Evolutionary conservation across 768 basidiomycete species (phyloP), one percentile per base, ranked within the genome.

Genomic region (Tulasnella sp.): DNA sequence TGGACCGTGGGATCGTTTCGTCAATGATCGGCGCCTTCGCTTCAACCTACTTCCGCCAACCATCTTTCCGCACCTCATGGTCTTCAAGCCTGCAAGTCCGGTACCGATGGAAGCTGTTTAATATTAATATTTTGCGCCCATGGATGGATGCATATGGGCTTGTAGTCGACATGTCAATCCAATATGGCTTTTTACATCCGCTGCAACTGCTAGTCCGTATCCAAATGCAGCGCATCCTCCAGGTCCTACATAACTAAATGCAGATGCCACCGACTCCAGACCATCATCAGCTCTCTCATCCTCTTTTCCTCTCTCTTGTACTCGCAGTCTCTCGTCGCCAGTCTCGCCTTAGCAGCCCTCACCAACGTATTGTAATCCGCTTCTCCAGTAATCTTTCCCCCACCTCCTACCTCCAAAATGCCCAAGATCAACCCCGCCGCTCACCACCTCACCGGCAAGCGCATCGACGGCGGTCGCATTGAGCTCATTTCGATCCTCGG

Each of bases 401-500:
- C 69, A 12, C 69, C 36, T 25, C 42, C 36, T 52, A 34, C 68
- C 22, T 19, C 6, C 17, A 75, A 67, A 31, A 75, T 71, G 76
- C 76, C 75, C 38, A 76, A 76, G 71, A 40, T 76, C 36, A 70
- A 54, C n/a, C 74, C 69, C 8, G 49, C 72, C 74, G 74, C 77
- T 67, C 74, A 74, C 31, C 54, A 84, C 80, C 82, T 86, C 52
- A 78, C 84, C 74, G 96, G 96, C 67, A 90, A 91, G 78, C 83
- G 89, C 82, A 93, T 99, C 85, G 94, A 96, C 86, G 87, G 89
- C 78, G 91, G 90, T 79, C 85, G 89, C 70, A 89, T 98, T 77
- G 88, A 95, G 83, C 90, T 99, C 77, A 88, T 92, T 80, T 89
- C 92, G 80, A 88, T 96, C 78, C 89, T 99, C 71, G 97, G 97